Evolutionary conservation across 495 filamentous ascomycete genomes (phyloP).

Genomic region (Chaetomium tenue): DNA sequence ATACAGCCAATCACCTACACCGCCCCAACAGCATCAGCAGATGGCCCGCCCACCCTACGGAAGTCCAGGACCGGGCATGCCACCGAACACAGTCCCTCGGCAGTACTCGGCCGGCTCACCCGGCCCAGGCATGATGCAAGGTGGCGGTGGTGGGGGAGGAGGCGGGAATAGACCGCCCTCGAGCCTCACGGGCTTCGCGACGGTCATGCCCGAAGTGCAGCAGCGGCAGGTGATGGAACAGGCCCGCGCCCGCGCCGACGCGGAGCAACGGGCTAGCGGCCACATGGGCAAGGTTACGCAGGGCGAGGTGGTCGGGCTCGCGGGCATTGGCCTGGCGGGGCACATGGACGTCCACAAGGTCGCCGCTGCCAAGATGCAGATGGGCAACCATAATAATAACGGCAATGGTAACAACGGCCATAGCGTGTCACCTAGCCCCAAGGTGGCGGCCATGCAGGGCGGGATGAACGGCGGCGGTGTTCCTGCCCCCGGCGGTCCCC

Average conservation of each 20-base stretch:
- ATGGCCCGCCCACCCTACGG: conserved; percentile 29
- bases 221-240: conserved; percentile 47
- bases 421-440: neutral
- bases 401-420: neutral
- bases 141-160: conserved; percentile 12
- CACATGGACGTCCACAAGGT: conserved; percentile 39
- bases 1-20: conserved; percentile 35
- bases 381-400: conserved; percentile 18
- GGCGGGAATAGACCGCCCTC: conserved; percentile 20
- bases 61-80: conserved; percentile 31
- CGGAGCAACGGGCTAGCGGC: conserved; percentile 38
- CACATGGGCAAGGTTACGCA: conserved; percentile 38
- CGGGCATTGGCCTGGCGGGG: conserved; percentile 41
- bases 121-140: conserved; percentile 24
- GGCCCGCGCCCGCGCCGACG: conserved; percentile 46
- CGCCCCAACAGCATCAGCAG: conserved; percentile 37
- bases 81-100: conserved; percentile 31
- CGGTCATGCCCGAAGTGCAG: conserved; percentile 39
- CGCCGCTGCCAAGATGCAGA: conserved; percentile 40
- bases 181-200: conserved; percentile 37
- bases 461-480: conserved; percentile 22
- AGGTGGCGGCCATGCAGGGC: conserved; percentile 21
- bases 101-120: conserved; percentile 26
- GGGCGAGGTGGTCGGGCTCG: conserved; percentile 36
- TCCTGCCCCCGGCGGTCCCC: neutral